Base-by-base conservation (phyloP, 2,329 filamentous ascomycete genomes). In the Rachicladosporium sp. region DNA sequence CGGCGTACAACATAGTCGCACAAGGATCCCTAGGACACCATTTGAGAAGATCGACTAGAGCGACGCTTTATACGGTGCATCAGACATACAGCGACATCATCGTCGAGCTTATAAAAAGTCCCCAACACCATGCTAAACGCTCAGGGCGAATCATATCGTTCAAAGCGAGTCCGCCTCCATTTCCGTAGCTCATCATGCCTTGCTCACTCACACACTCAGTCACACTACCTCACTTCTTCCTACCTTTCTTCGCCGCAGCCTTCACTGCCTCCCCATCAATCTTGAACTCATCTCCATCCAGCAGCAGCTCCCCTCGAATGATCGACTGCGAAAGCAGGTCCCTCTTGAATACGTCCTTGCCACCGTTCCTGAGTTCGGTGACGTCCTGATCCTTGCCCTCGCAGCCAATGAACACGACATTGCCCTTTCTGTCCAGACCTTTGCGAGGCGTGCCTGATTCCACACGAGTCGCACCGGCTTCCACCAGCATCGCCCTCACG, bases 271-370 rank as follows among this genome's bases (percentile, higher is more conserved):
- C 12, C 21, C 33, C 21, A 34, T 35, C 36, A 27, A 27, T 27
- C 10, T 29, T 19, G 35, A 37, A 64, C 35, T 67, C 64, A 1
- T 61, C 53, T 39, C 51, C 57, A 1, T 62, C 51, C 1, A 62
- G 47, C 30, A 67, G 58, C 3, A 70, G 38, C 2, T 47, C 40
- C 2, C 65, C 67, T n/a, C 60, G 55, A 13, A 70, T 48, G 32
- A 69, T 63, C 39, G 62, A 63, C 31, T 60, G 53, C 0, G 60
- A 55, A 10, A 71, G 46, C 2, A 70, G 48, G 29, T 67, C 62
- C 45, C 61, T 66, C n/a, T 53, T 54, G 36, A 61, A 69, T 35
- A 63, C 59, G 4, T 37, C 49, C n/a, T 52, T 43, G 0, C 58
- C 59, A 2, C 59, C 59, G 9, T 60, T 48, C 6, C 54, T 45